Evolutionary conservation across 2,329 filamentous ascomycete genomes (phyloP).

Genomic region (Penicillium sp.): DNA sequence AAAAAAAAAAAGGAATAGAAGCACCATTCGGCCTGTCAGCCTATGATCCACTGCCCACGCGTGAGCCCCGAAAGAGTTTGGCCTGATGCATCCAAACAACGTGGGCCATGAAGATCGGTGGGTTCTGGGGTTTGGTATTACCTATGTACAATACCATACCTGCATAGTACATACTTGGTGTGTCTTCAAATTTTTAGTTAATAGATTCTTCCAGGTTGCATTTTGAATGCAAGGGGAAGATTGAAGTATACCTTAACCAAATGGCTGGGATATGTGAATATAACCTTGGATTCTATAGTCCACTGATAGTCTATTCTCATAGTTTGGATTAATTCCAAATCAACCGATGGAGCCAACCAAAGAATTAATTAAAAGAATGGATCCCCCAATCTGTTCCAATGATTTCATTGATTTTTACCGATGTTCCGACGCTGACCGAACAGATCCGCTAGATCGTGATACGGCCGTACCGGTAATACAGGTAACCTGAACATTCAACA

Average conservation of each 20-base stretch:
- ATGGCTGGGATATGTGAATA: background rate
- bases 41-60: constrained; percentile 40
- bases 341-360: background rate
- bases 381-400: constrained; percentile 11
- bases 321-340: constrained; percentile 18
- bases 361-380: background rate
- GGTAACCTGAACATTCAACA: background rate
- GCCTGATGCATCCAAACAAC: constrained; percentile 41
- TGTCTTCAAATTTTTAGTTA: background rate
- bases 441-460: constrained; percentile 13
- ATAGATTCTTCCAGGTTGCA: background rate
- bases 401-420: constrained; percentile 18
- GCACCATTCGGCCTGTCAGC: constrained; percentile 37
- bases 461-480: constrained; percentile 14
- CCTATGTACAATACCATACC: background rate
- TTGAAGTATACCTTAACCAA: background rate
- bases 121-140: constrained; percentile 20
- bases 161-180: background rate
- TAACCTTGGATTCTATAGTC: background rate
- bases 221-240: background rate
- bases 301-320: background rate
- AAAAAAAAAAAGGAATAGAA: constrained; percentile 22
- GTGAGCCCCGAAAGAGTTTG: constrained; percentile 36
- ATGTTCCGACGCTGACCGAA: constrained; percentile 10
- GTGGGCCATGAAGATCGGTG: constrained; percentile 37